Evolutionary conservation across 148 eudicot species (phyloP).

Genomic region (Heliosperma pusillum): DNA sequence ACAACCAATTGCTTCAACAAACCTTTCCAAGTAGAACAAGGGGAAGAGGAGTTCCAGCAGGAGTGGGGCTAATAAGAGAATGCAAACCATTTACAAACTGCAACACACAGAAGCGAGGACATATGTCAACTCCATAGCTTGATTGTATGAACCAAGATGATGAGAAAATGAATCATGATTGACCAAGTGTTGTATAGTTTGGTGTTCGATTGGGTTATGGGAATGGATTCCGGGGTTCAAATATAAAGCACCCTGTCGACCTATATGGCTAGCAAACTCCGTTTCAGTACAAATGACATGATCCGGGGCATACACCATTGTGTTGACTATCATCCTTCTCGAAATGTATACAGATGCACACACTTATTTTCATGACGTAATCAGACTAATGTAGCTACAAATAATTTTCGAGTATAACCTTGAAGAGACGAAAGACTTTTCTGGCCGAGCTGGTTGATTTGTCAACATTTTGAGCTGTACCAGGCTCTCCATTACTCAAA

Average conservation of each 20-base stretch:
- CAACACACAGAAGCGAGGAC: constrained; percentile 17
- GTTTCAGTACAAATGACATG: neutral
- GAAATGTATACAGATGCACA: neutral
- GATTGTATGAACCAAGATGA: neutral
- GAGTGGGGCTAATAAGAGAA: constrained; percentile 74
- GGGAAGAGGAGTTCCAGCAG: constrained; percentile 87
- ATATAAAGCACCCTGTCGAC: neutral
- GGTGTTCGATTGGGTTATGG: neutral
- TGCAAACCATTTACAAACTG: constrained; percentile 98
- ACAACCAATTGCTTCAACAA: neutral
- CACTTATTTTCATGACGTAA: neutral
- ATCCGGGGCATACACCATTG: neutral
- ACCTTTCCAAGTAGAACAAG: constrained; percentile 89
- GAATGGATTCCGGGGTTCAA: neutral
- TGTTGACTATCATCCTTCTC: neutral
- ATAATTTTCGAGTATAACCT: constrained; percentile 40
- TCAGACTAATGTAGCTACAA: neutral
- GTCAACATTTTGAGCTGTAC: constrained; percentile 94
- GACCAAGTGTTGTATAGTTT: neutral
- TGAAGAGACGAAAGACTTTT: constrained; percentile 95
- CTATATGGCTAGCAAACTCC: neutral
- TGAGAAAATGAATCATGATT: neutral
- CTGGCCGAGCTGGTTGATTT: constrained; percentile 89
- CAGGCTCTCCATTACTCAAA: constrained; percentile 92
- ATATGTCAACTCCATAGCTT: neutral